These are phyloP conservation scores for Zygoascus ofunaensis DNA, from an alignment of 805 yeast genomes.

Conservation along the genomic window DNA sequence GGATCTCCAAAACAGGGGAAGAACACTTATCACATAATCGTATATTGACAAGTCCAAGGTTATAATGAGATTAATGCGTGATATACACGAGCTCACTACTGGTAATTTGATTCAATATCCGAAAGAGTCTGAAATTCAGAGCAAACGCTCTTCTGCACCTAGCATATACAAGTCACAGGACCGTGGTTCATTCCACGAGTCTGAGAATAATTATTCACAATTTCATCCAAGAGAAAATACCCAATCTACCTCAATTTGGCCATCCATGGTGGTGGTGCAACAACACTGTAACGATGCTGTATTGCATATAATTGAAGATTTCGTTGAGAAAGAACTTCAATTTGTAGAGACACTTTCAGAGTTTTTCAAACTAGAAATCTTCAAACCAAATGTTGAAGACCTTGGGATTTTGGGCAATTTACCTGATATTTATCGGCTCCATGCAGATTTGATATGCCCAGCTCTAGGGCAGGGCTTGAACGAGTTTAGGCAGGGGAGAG, in stretches of 20 bases:
- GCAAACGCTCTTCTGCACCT: slow-evolving; percentile 3
- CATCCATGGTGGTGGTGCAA: no score
- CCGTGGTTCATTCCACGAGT: no score
- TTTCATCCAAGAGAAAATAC: no score
- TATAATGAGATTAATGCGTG: slow-evolving; percentile 36
- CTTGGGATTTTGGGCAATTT: slow-evolving; percentile 12
- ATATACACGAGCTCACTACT: slow-evolving; percentile 14
- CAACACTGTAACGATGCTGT: no score
- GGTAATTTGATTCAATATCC: neutral
- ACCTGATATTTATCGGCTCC: slow-evolving; percentile 18
- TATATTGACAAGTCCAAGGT: slow-evolving; percentile 26
- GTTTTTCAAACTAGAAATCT: slow-evolving; percentile 10
- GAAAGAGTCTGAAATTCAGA: slow-evolving; percentile 1
- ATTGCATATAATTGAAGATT: slow-evolving; percentile 1
- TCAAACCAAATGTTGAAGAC: slow-evolving; percentile 11
- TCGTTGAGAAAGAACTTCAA: slow-evolving; percentile 1
- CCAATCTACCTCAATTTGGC: no score
- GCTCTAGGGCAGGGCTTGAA: slow-evolving; percentile 13
- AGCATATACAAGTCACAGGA: neutral
- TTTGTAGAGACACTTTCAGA: slow-evolving; percentile 9
- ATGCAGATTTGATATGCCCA: slow-evolving; percentile 11
- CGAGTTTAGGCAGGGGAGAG: slow-evolving; percentile 6
- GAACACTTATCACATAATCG: neutral
- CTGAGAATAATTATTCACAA: no score
- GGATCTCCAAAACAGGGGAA: no score